Evolutionary conservation across 495 filamentous ascomycete genomes (phyloP).

Genomic region (Rusavskia elegans): DNA sequence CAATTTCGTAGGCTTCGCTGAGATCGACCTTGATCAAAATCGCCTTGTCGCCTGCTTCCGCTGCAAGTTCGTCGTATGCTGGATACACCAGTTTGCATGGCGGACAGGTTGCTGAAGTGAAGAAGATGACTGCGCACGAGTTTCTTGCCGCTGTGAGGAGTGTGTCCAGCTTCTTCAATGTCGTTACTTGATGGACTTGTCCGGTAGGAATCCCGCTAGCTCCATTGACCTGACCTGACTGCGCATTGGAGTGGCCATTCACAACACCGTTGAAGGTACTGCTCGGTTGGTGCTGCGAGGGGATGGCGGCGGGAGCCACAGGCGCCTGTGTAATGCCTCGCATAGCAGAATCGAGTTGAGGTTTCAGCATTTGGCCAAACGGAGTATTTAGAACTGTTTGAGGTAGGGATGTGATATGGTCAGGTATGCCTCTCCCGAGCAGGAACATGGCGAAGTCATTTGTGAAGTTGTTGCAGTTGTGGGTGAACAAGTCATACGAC

Average conservation of each 20-base stretch:
- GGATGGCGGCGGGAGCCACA: conserved; percentile 14
- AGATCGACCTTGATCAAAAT: conserved; percentile 76
- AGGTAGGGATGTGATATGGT: conserved; percentile 77
- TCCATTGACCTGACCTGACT: neutral
- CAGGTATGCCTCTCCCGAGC: conserved; percentile 75
- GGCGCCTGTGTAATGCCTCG: conserved; percentile 46
- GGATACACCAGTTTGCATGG: conserved; percentile 80
- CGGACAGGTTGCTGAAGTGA: conserved; percentile 74
- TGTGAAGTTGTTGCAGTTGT: conserved; percentile 98
- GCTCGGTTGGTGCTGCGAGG: conserved; percentile 13
- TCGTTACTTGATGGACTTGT: conserved; percentile 35
- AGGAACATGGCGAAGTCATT: conserved; percentile 88
- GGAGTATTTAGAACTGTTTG: conserved; percentile 77
- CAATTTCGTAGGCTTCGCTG: conserved; percentile 47
- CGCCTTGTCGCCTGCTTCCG: conserved; percentile 50
- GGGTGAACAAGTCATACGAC: conserved; percentile 77
- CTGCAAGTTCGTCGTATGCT: conserved; percentile 65
- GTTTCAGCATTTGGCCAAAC: conserved; percentile 78
- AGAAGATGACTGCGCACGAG: conserved; percentile 75
- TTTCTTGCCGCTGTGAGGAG: conserved; percentile 40
- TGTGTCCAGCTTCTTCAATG: conserved; percentile 40
- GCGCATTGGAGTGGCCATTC: conserved; percentile 3
- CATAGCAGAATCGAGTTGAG: conserved; percentile 63
- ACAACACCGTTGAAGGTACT: conserved; percentile 9
- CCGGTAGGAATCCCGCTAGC: conserved; percentile 9